These are phyloP conservation scores for Helotiales sp. DNA, from an alignment of 2,329 filamentous ascomycete species.

Conservation along the genomic window DNA sequence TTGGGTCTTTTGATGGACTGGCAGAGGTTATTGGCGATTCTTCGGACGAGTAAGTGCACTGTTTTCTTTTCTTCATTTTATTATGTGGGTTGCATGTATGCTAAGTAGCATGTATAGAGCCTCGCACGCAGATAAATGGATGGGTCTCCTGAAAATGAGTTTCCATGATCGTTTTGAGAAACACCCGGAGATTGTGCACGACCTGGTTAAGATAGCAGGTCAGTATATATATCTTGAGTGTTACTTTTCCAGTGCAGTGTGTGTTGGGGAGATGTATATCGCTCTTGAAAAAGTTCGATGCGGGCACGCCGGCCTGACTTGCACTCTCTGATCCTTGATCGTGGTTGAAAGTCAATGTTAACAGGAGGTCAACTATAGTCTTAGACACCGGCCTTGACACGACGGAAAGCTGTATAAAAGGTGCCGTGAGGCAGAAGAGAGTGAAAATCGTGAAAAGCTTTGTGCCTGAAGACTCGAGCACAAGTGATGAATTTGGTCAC, in stretches of 20 bases:
- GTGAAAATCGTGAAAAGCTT: constrained; percentile 20
- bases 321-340: background rate
- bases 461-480: constrained; percentile 1
- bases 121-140: background rate
- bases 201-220: background rate
- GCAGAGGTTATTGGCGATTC: background rate
- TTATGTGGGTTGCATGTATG: no score
- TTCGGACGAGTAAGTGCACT: background rate
- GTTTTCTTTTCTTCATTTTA: background rate
- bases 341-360: background rate
- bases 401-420: constrained; percentile 2
- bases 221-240: background rate
- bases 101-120: background rate
- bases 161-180: background rate
- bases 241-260: no score
- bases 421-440: background rate
- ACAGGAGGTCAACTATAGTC: constrained; percentile 17
- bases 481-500: constrained; percentile 38
- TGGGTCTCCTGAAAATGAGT: background rate
- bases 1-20: background rate
- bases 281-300: no score
- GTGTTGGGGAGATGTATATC: no score
- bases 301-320: no score
- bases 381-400: constrained; percentile 23
- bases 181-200: background rate